Conservation (phyloP, 176 grass and related monocot genomes). For the Melocanna baccifera region DNA sequence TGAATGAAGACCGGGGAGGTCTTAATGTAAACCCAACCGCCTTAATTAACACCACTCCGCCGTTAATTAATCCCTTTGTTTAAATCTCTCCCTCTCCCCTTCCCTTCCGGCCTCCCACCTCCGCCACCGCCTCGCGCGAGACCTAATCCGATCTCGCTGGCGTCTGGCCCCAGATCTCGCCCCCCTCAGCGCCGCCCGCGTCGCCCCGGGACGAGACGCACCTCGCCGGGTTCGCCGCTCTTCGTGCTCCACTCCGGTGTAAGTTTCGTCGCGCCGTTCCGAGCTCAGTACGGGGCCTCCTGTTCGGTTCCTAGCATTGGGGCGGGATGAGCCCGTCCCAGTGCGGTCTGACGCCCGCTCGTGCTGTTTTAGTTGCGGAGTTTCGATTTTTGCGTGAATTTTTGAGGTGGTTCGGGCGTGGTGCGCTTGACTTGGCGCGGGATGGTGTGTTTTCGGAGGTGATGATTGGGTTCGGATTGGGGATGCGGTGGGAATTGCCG, state of each 20-base stretch:
- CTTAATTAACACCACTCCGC: slow-evolving; percentile 33
- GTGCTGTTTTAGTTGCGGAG: neutral
- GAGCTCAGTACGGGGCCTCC: neutral
- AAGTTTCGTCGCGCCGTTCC: neutral
- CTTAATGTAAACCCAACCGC: neutral
- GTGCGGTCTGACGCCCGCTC: neutral
- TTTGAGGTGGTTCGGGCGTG: neutral
- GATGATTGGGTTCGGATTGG: slow-evolving; percentile 7
- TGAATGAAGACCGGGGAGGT: neutral
- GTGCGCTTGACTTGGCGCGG: neutral
- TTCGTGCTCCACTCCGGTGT: slow-evolving; percentile 4
- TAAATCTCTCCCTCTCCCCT: slow-evolving; percentile 31
- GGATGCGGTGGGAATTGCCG: neutral
- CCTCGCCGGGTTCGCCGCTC: slow-evolving; percentile 9
- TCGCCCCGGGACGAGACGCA: neutral
- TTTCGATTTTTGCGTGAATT: neutral
- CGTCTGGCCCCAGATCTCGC: slow-evolving; percentile 22
- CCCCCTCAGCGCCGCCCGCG: neutral
- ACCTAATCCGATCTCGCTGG: slow-evolving; percentile 40
- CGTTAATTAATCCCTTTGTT: slow-evolving; percentile 35
- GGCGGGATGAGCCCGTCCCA: neutral
- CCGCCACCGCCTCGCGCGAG: slow-evolving; percentile 31
- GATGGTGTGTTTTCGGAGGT: neutral
- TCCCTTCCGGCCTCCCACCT: slow-evolving; percentile 24
- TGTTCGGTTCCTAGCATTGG: slow-evolving; percentile 18